Percentiles rank a stretch among this genome's conserved stretches.
phyloP scores from a whole-genome alignment of 2,329 filamentous ascomycete genomes.

The Aaosphaeria pasadenensis region DNA sequence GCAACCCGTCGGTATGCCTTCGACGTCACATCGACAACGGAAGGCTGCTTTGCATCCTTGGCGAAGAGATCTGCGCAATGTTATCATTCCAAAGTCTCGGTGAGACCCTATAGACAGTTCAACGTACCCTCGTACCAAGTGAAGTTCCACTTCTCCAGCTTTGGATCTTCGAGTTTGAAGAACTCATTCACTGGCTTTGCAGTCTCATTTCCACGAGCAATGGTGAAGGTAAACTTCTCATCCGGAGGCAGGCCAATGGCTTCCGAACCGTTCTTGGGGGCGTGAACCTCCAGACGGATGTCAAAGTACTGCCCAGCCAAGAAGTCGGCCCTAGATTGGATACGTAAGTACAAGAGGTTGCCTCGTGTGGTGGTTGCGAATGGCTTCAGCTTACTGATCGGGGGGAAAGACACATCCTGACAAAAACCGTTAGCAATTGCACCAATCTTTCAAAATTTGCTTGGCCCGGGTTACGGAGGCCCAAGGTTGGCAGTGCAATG shows the following conservation, averaged over 20 bases:
- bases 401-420: conserved; percentile 54
- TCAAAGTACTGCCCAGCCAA: conserved; percentile 82
- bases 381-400: conserved; percentile 47
- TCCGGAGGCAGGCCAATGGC: conserved; percentile 70
- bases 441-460: not conserved
- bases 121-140: conserved; percentile 70
- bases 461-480: not conserved
- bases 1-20: conserved; percentile 75
- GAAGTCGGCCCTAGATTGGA: conserved; percentile 63
- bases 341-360: conserved; percentile 4
- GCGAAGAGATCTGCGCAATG: conserved; percentile 65
- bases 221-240: conserved; percentile 71
- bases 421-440: conserved; percentile 11
- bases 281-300: conserved; percentile 78
- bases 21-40: conserved; percentile 74
- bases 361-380: conserved; percentile 1
- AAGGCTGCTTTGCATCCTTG: conserved; percentile 64
- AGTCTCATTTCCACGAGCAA: conserved; percentile 60
- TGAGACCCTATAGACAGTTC: not conserved
- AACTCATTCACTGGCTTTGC: conserved; percentile 59
- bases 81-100: not conserved
- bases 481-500: not conserved
- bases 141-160: conserved; percentile 78
- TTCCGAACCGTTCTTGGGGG: conserved; percentile 77
- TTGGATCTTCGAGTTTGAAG: conserved; percentile 68